Conservation (phyloP, 768 basidiomycete species). For the Boletus bicolor region DNA sequence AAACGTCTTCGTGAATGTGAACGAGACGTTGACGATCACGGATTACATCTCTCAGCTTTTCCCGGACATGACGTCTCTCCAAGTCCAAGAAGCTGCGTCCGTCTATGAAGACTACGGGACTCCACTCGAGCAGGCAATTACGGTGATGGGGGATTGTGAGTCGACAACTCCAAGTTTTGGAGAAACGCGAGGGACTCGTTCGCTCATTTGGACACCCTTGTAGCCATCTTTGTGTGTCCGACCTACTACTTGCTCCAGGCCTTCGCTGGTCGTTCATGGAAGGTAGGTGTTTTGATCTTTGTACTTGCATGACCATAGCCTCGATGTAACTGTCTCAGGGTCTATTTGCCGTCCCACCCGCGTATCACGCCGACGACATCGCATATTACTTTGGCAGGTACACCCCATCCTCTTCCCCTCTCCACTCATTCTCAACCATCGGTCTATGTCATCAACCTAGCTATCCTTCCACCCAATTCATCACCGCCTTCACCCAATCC, state of each 20-base stretch:
- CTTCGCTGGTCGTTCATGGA: constrained; percentile 32
- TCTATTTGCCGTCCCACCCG: constrained; percentile 32
- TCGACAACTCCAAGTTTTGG: neutral
- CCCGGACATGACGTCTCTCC: constrained; percentile 32
- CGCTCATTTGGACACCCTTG: neutral
- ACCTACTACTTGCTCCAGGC: constrained; percentile 31
- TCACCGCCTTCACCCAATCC: constrained; percentile 24
- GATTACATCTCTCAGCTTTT: constrained; percentile 38
- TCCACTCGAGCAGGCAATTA: constrained; percentile 32
- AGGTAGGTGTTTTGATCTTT: constrained; percentile 27
- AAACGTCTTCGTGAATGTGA: constrained; percentile 22
- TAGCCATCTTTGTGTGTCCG: constrained; percentile 38
- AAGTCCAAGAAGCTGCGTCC: constrained; percentile 24
- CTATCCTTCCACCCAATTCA: constrained; percentile 23
- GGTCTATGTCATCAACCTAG: neutral
- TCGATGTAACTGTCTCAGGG: constrained; percentile 16
- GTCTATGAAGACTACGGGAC: constrained; percentile 35
- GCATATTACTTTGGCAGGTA: constrained; percentile 40
- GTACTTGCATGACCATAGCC: constrained; percentile 6
- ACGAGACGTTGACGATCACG: constrained; percentile 16
- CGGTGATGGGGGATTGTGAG: constrained; percentile 42
- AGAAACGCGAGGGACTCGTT: neutral
- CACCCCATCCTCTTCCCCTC: neutral
- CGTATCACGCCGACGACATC: constrained; percentile 32
- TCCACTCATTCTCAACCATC: neutral